Evolutionary conservation across 108 stramenopile genomes (phyloP).

Genomic region (Stephanodiscus minutulus): DNA sequence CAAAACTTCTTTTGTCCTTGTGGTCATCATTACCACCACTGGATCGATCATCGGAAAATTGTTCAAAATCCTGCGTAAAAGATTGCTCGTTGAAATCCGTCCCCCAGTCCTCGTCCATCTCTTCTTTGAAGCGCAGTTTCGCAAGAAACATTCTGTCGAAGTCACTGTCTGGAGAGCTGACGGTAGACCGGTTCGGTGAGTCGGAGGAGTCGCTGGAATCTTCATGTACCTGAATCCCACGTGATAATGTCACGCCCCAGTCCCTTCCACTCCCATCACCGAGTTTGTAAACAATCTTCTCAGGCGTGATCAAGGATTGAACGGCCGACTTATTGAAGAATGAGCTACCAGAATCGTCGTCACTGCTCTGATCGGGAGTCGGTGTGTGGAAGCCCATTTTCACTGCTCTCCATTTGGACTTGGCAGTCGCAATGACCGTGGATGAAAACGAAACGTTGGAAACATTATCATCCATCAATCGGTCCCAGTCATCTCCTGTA

Average conservation of each 20-base stretch:
- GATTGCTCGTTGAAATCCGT: slow-evolving; percentile 24
- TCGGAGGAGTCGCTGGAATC: slow-evolving; percentile 1
- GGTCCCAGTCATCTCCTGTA: slow-evolving; percentile 40
- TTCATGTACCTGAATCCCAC: slow-evolving; percentile 12
- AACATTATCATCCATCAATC: slow-evolving; percentile 32
- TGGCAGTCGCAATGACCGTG: slow-evolving; percentile 7
- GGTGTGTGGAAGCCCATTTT: slow-evolving; percentile 12
- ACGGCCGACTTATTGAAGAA: slow-evolving; percentile 38
- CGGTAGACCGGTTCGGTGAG: slow-evolving; percentile 23
- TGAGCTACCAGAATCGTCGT: slow-evolving; percentile 10
- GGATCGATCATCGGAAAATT: slow-evolving; percentile 1
- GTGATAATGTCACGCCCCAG: slow-evolving; percentile 15
- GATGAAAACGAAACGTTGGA: slow-evolving; percentile 32
- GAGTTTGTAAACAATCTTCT: slow-evolving; percentile 6
- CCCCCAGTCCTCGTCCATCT: no score
- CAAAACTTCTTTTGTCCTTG: slow-evolving; percentile 26
- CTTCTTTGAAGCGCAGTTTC: slow-evolving; percentile 31
- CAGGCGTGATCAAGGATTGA: slow-evolving; percentile 34
- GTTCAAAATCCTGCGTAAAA: slow-evolving; percentile 16
- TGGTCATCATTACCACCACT: neutral
- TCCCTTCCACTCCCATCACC: neutral
- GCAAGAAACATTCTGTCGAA: slow-evolving; percentile 36
- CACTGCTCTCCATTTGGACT: slow-evolving; percentile 4
- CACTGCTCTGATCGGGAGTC: slow-evolving; percentile 24
- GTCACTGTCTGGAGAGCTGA: slow-evolving; percentile 17